Base-by-base conservation (phyloP, 768 basidiomycete species). In the Boletus insuetus region DNA sequence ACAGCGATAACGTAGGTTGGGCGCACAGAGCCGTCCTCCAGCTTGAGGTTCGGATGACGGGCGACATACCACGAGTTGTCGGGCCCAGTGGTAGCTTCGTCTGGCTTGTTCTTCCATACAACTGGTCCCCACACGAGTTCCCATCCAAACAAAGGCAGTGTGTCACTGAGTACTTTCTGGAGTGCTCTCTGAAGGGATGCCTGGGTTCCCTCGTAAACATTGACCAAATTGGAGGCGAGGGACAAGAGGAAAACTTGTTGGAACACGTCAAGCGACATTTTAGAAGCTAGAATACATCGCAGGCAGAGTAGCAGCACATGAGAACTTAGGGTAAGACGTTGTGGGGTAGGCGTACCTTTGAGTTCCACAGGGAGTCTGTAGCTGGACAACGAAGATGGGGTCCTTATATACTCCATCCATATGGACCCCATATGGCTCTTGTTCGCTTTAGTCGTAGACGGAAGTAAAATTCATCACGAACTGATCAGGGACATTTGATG, bases 41-140 rank as follows among this genome's bases (percentile, higher is more conserved):
- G 56, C 45, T 24, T 0, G 39, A 59, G 44, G 17, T 3, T 7
- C 0, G 60, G 60, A 19, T 62, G 45, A 16, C 31, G 37, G 19
- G 60, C 60, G 9, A 65, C 3, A 26, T 51, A 65, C 55, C 54
- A 59, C 6, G 64, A 45, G 42, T 65, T 62, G 12, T 54, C 60
- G 9, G 60, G 63, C 1, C 57, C 56, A 6, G 52, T 54, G 4
- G 14, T 7, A 11, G 1, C 19, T 0, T 45, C 20, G 6, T 46
- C 57, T 20, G 63, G 53, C 3, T 29, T 12, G 14, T 38, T 20
- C 46, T 64, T 64, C 52, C 60, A 62, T 11, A 59, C 52, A 16
- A 56, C 49, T 4, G 59, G 63, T 2, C 63, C 54, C 56, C 54
- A 62, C 14, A 50, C 55, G 14, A 63, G 19, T 19, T 41, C 2